These are phyloP conservation scores for Ustilago vetiveriae DNA, from an alignment of 1,284 basidiomycete genomes.

Conservation along the genomic window DNA sequence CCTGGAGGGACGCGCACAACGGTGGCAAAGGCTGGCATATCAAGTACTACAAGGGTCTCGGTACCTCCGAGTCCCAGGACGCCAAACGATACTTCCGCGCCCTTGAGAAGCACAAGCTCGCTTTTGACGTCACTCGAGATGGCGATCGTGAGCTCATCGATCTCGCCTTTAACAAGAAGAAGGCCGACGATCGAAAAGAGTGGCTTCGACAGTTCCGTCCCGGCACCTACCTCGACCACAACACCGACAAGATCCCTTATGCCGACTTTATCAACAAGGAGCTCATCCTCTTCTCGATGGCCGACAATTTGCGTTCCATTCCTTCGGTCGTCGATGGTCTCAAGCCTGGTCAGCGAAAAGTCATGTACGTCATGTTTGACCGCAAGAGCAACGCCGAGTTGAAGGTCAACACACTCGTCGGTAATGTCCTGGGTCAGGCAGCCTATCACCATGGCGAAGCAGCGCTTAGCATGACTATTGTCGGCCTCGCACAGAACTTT, in stretches of 20 bases:
- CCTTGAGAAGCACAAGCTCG: constrained; percentile 92
- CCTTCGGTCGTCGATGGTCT: constrained; percentile 84
- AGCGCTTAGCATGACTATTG: constrained; percentile 86
- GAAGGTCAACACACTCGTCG: constrained; percentile 95
- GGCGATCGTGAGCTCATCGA: constrained; percentile 92
- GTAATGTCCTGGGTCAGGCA: constrained; percentile 92
- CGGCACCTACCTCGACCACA: constrained; percentile 93
- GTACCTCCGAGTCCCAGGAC: constrained; percentile 87
- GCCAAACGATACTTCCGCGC: constrained; percentile 92
- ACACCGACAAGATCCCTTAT: constrained; percentile 83
- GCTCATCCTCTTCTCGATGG: constrained; percentile 98
- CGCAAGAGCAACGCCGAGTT: constrained; percentile 90
- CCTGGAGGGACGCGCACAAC: constrained; percentile 84
- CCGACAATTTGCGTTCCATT: constrained; percentile 96
- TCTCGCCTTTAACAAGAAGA: constrained; percentile 99
- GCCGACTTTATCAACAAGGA: constrained; percentile 98
- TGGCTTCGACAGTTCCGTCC: constrained; percentile 98
- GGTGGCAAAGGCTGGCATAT: constrained; percentile 81
- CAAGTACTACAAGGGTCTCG: constrained; percentile 90
- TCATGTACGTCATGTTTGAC: constrained; percentile 95
- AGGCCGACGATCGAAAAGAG: constrained; percentile 97
- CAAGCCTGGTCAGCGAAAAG: constrained; percentile 98
- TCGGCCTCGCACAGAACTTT: constrained; percentile 92
- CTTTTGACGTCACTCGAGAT: constrained; percentile 82
- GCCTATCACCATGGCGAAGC: constrained; percentile 97